Base-by-base conservation (phyloP, 768 basidiomycete species). In the Cystofilobasidium ferigula region DNA sequence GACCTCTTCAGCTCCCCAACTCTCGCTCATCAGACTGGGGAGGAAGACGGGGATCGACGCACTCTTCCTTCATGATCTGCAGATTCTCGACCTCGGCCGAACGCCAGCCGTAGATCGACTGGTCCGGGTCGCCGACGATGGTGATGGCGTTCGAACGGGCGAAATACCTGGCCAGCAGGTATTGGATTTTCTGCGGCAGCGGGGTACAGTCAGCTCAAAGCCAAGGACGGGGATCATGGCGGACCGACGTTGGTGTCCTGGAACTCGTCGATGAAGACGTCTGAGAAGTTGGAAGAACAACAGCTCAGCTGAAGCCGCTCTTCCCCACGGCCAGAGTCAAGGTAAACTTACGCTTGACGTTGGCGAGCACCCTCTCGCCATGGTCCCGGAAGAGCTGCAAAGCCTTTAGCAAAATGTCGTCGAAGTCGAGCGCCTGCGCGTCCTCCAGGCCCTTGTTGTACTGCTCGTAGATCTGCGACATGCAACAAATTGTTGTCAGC, bases 21-120 rank as follows among this genome's bases (percentile, higher is more conserved):
- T n/a, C n/a, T n/a, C n/a, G n/a, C n/a, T n/a, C n/a, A n/a, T n/a
- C n/a, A n/a, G n/a, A n/a, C n/a, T n/a, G n/a, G n/a, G n/a, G n/a
- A n/a, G n/a, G n/a, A n/a, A n/a, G n/a, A n/a, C n/a, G n/a, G n/a
- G n/a, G n/a, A n/a, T n/a, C n/a, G n/a, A n/a, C n/a, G n/a, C n/a
- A n/a, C n/a, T 88, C 88, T 74, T 79, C 76, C 38, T 79, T 76
- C 89, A 92, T 91, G 68, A 81, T 84, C 9, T 78, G 78, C 28
- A 91, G 76, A 74, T 91, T 91, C 64, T 80, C 82, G 3, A 87
- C 79, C 71, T 90, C 86, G 28, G 79, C 88, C 8, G 86, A 85
- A 16, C 89, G 82, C 89, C 90, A 93, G 12, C 88, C 88, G 70
- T 90, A 90, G 47, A 90, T 91, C 0, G 88, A 89, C 73, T 93